Conservation (phyloP, 495 filamentous ascomycete genomes). For the Penicillium turbatum region DNA sequence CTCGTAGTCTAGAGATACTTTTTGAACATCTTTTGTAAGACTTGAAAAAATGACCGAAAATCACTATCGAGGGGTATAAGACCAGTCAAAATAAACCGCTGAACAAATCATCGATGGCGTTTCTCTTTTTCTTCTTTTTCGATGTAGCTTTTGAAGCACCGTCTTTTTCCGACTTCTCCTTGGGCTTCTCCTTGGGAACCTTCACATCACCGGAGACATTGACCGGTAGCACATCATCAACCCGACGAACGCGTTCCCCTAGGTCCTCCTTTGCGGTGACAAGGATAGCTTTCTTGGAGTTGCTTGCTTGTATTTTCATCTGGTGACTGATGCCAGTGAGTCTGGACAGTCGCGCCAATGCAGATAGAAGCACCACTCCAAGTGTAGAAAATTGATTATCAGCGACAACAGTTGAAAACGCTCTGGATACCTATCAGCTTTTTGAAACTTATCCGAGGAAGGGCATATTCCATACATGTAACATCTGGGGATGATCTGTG, state of each 20-base stretch:
- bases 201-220: neutral
- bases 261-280: constrained; percentile 21
- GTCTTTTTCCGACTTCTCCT: neutral
- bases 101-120: constrained; percentile 64
- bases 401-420: constrained; percentile 65
- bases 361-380: constrained; percentile 69
- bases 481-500: constrained; percentile 38
- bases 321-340: constrained; percentile 35
- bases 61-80: constrained; percentile 6
- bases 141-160: neutral
- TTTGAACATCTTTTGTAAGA: neutral
- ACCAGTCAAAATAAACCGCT: constrained; percentile 43
- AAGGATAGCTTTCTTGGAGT: neutral
- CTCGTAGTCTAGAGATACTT: neutral
- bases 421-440: constrained; percentile 28
- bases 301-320: constrained; percentile 9
- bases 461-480: constrained; percentile 38
- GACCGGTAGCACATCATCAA: neutral
- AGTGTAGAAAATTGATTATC: constrained; percentile 73
- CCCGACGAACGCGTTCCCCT: constrained; percentile 31
- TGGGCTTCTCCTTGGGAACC: neutral
- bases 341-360: constrained; percentile 55
- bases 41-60: no score
- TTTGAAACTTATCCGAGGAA: no score
- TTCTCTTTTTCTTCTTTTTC: constrained; percentile 46